Conservation (phyloP, 441 rosid species). For the Pelargonium australe region DNA sequence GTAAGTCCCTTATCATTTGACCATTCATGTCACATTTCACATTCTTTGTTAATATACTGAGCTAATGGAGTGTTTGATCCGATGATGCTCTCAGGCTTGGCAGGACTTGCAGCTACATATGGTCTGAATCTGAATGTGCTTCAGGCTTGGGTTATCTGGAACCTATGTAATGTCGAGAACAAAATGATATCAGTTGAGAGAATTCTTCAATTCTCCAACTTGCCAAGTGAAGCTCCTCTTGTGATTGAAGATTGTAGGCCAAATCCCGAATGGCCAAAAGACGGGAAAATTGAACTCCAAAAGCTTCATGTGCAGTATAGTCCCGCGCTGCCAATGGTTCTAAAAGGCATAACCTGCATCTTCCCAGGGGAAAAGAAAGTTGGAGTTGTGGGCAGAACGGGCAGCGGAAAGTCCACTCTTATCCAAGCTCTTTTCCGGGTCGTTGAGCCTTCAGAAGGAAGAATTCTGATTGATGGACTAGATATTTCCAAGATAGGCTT, state of each 20-base stretch:
- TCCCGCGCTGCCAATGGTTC: constrained; percentile 54
- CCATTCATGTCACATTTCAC: not conserved
- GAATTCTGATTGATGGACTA: constrained; percentile 47
- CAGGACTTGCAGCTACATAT: constrained; percentile 45
- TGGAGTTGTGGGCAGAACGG: constrained; percentile 65
- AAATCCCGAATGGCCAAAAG: constrained; percentile 43
- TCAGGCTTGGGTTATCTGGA: constrained; percentile 75
- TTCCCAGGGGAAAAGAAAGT: constrained; percentile 56
- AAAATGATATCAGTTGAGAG: constrained; percentile 71
- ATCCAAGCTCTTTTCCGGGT: constrained; percentile 64
- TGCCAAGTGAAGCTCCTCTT: constrained; percentile 50
- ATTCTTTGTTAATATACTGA: not conserved
- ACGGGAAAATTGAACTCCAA: constrained; percentile 40
- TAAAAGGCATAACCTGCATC: constrained; percentile 49
- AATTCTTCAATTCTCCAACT: constrained; percentile 45
- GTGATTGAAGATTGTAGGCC: constrained; percentile 38
- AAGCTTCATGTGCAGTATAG: constrained; percentile 45
- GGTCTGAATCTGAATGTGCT: constrained; percentile 55
- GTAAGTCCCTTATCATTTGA: constrained; percentile 31
- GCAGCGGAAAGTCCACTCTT: constrained; percentile 70
- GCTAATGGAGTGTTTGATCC: too few relatives aligned
- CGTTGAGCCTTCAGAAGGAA: constrained; percentile 52
- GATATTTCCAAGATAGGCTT: constrained; percentile 51
- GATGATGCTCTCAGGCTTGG: constrained; percentile 35
- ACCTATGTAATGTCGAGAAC: constrained; percentile 62